Evolutionary conservation across 495 filamentous ascomycete genomes (phyloP), one percentile per base, ranked within the genome.

Genomic region (Penicillium ochrochloron): DNA sequence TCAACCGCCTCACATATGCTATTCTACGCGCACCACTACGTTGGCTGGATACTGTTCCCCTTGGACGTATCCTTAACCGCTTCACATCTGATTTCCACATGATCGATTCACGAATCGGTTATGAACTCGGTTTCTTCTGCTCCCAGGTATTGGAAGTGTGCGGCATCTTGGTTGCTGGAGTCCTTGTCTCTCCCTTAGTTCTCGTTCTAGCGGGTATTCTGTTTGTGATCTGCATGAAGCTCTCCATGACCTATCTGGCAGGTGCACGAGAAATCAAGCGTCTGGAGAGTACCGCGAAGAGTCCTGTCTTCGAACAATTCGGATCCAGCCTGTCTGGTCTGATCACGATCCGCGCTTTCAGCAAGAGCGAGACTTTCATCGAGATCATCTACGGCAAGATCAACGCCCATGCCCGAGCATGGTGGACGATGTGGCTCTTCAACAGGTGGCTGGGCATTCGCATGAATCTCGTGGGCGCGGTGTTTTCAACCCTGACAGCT

Each of bases 31-130:
- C 90, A 15, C 91, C 91, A 0, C 76, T 91, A 10, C 79, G 88
- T 52, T 96, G 91, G 89, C 79, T 94, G 12, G 92, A 96, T 71
- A 94, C 91, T 0, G 89, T 92, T 0, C 92, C 92, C 0, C 76
- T 91, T 0, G 92, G 92, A 2, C 85, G 91, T 27, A 86, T 94
- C 39, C 72, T 94, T 4, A 96, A 95, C 72, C 83, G 92, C 7
- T 94, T 94, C 61, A 91, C 90, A 0, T 82, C 89, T 6, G 92
- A 95, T 67, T 93, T 95, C 69, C 82, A 85, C 65, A 82, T 83
- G 3, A 80, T 93, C 33, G 92, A 94, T 71, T 87, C 85, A 1
- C 81, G 83, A 21, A 74, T 94, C 15, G 83, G 85, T 1, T 82
- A 82, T 54, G 85, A 89, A 37, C 51, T 92, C 34, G 80, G 78